Conservation (phyloP, 345 rosid genomes). For the Citrus maxima region DNA sequence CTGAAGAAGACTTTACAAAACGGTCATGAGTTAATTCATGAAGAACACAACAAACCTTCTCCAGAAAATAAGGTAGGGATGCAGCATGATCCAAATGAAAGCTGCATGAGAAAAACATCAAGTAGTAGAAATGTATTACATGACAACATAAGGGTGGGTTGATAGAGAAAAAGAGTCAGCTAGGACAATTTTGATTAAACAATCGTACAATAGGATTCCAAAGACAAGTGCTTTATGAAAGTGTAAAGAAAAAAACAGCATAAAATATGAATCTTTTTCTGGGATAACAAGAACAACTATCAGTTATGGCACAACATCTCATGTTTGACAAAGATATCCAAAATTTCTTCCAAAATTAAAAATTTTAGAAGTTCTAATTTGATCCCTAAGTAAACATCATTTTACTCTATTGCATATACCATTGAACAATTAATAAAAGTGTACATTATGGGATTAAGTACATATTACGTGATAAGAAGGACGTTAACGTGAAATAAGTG, state of each 20-base stretch:
- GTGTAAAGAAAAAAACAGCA: neutral
- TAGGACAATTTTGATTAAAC: neutral
- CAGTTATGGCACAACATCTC: neutral
- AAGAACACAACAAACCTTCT: slow-evolving; percentile 56
- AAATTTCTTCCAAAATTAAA: neutral
- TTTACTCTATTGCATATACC: neutral
- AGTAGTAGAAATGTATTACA: neutral
- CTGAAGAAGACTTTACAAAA: neutral
- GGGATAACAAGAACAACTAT: neutral
- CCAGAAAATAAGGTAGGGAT: slow-evolving; percentile 89
- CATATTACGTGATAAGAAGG: slow-evolving; percentile 83
- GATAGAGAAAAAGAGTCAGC: neutral
- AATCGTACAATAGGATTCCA: neutral
- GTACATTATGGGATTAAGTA: neutral
- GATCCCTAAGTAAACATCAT: neutral
- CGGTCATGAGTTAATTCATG: neutral
- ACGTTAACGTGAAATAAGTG: slow-evolving; percentile 42
- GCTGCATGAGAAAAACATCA: slow-evolving; percentile 45
- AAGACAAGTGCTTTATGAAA: neutral
- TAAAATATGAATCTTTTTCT: too few species aligned
- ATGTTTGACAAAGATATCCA: neutral
- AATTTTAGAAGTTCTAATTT: neutral
- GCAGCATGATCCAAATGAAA: slow-evolving; percentile 99
- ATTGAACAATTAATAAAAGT: neutral
- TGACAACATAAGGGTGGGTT: neutral